Evolutionary conservation across 2,329 filamentous ascomycete genomes (phyloP), one percentile per base, ranked within the genome.

Genomic region (Diaporthe helianthi): DNA sequence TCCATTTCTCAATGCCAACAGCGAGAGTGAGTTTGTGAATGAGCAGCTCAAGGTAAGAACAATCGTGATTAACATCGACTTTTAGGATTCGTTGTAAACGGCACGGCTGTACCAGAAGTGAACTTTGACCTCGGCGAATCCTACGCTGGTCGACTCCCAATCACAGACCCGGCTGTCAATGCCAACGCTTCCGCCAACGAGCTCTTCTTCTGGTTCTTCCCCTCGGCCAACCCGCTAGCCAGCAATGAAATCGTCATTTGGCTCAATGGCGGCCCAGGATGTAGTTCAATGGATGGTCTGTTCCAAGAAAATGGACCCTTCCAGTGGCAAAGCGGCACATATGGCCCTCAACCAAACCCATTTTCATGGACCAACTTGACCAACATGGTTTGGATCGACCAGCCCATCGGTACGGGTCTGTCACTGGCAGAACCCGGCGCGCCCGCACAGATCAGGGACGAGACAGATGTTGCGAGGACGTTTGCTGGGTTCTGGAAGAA

Each of bases 401-500:
- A 91, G 74, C 87, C 87, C 10, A 78, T 86, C 9, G 82, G 82
- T 9, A 90, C 90, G 1, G 91, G 91, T 6, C 93, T 90, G 75
- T 86, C 87, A 0, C 71, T 76, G 55, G 78, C 86, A 36, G 86
- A 86, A 72, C 78, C 80, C 3, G 82, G 82, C 4, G 86, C 85
- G 75, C 86, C 80, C 1, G 83, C 88, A 6, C 89, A 84, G 0
- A 89, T 89, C 15, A 87, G 82, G 13, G 85, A 86, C 71, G 88
- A 92, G 73, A 84, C 86, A 22, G 90, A 92, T 72, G 83, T 90
- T 6, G 89, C 90, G 0, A 78, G 80, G n/a, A 85, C 93, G 69
- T 92, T 93, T 76, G 82, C 91, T 5, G 90, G 90, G 53, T 94
- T 93, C 79, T 93, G 88, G 83, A 88, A 89, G 79, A 92, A 92